Evolutionary conservation across 257 asterid genomes (phyloP).

Genomic region (Petunia secreta): DNA sequence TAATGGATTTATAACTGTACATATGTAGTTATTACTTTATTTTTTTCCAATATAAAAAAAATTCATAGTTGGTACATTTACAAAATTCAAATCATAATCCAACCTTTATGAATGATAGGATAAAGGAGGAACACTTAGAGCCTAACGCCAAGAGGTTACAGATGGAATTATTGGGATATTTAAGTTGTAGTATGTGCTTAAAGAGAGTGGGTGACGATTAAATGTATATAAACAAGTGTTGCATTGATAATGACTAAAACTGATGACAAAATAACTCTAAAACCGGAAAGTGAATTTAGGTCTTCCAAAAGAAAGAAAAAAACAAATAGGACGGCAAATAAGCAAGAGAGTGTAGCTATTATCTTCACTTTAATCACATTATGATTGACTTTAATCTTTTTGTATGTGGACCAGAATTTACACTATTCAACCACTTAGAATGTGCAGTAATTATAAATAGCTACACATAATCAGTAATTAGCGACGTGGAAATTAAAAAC

Average conservation of each 20-base stretch:
- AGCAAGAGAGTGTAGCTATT: neutral
- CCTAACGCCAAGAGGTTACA: slow-evolving; percentile 20
- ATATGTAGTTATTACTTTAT: neutral
- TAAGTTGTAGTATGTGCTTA: neutral
- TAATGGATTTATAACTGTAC: slow-evolving; percentile 31
- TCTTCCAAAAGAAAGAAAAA: too few relatives aligned
- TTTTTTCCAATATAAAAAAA: slow-evolving; percentile 4
- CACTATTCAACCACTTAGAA: too few relatives aligned
- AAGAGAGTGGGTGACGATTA: slow-evolving; percentile 26
- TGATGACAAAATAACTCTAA: neutral
- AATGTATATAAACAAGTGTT: slow-evolving; percentile 19
- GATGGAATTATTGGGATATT: neutral
- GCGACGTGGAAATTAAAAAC: too few relatives aligned
- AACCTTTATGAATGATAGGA: neutral
- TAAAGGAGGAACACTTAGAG: neutral
- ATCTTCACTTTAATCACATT: too few relatives aligned
- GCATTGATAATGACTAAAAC: neutral
- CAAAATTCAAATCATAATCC: slow-evolving; percentile 43
- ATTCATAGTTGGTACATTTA: slow-evolving; percentile 34
- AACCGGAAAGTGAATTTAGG: neutral
- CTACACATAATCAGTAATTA: too few relatives aligned
- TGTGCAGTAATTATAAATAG: too few relatives aligned
- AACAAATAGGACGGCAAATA: slow-evolving; percentile 32
- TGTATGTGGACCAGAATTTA: too few relatives aligned
- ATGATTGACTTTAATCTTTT: too few relatives aligned